These are phyloP conservation scores for Nothophaeocryptopus gaeumannii DNA, from an alignment of 2,329 filamentous ascomycete genomes.

Conservation along the genomic window DNA sequence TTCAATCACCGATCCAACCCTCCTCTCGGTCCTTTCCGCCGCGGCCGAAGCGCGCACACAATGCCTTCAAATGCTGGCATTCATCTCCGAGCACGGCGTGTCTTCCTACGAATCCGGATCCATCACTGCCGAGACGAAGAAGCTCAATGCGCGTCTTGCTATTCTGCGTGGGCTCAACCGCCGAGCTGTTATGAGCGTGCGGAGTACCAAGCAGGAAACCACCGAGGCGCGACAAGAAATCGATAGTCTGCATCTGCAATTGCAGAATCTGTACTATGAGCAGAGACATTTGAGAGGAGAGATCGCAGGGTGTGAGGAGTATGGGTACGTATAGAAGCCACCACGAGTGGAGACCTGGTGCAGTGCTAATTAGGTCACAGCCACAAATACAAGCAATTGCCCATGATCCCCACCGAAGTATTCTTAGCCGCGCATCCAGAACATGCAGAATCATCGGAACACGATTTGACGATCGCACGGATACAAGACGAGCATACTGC, in stretches of 20 bases:
- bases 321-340: slow-evolving; percentile 63
- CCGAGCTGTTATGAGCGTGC: slow-evolving; percentile 72
- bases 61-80: slow-evolving; percentile 57
- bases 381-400: slow-evolving; percentile 64
- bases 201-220: slow-evolving; percentile 81
- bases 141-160: slow-evolving; percentile 73
- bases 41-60: slow-evolving; percentile 72
- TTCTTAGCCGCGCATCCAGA: slow-evolving; percentile 77
- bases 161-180: slow-evolving; percentile 81
- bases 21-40: slow-evolving; percentile 66
- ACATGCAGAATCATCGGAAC: slow-evolving; percentile 67
- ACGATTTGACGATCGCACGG: slow-evolving; percentile 80
- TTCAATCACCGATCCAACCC: slow-evolving; percentile 59
- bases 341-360: background rate
- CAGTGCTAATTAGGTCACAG: background rate
- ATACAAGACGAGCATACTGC: slow-evolving; percentile 88
- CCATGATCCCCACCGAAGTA: slow-evolving; percentile 77
- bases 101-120: slow-evolving; percentile 41
- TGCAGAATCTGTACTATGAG: slow-evolving; percentile 96
- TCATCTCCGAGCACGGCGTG: slow-evolving; percentile 51
- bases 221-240: slow-evolving; percentile 87
- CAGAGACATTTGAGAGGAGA: slow-evolving; percentile 87
- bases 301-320: slow-evolving; percentile 84
- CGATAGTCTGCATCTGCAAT: slow-evolving; percentile 82
- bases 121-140: slow-evolving; percentile 60